A percentile compares a stretch with the other conserved stretches of the same genome.
Evolutionary conservation across 2,329 filamentous ascomycete genomes (phyloP).

Genomic region (Hypoxylon sp.): DNA sequence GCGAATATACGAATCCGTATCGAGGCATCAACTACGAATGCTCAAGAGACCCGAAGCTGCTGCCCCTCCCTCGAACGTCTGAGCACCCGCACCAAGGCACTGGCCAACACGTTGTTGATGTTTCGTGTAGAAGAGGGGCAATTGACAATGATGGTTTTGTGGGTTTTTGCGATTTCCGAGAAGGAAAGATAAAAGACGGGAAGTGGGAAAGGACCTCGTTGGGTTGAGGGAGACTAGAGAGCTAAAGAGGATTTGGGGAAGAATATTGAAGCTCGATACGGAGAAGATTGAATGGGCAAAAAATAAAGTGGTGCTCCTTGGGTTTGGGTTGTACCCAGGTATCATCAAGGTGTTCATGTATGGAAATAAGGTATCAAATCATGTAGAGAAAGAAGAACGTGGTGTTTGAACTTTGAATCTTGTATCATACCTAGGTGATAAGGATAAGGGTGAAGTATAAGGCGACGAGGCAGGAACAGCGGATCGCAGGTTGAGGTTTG

Average conservation of each 20-base stretch:
- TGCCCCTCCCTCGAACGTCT: conserved; percentile 29
- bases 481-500: conserved; percentile 36
- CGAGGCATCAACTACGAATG: conserved; percentile 26
- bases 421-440: conserved; percentile 45
- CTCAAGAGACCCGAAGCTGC: conserved; percentile 14
- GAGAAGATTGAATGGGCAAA: no score
- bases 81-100: conserved; percentile 12
- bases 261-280: conserved; percentile 12
- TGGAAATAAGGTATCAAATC: no score
- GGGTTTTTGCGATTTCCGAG: neutral
- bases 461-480: conserved; percentile 40
- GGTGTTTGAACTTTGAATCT: conserved; percentile 2
- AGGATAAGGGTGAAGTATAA: conserved; percentile 31
- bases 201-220: conserved; percentile 1
- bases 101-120: conserved; percentile 17
- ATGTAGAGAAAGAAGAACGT: neutral
- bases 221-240: conserved; percentile 6
- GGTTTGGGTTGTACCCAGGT: conserved; percentile 32
- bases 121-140: neutral
- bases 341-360: conserved; percentile 14
- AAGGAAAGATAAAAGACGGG: neutral
- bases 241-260: conserved; percentile 7
- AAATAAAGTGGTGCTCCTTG: conserved; percentile 32
- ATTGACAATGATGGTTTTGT: conserved; percentile 4
- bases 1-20: conserved; percentile 12